phyloP scores from a whole-genome alignment of 805 yeast genomes.

The Metschnikowia kunwiensis region DNA sequence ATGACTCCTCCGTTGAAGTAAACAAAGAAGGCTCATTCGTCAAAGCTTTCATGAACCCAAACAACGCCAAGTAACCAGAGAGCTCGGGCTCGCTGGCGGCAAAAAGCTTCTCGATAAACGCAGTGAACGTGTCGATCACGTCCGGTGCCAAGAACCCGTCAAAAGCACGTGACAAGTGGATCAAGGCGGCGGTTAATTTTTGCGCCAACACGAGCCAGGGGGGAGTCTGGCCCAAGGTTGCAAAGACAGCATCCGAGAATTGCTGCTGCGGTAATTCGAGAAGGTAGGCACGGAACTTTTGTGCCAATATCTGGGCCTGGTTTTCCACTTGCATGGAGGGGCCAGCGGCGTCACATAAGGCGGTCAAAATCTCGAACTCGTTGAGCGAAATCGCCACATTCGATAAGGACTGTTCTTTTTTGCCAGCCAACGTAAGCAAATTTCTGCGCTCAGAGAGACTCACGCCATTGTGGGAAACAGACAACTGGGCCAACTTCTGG shows the following conservation, averaged over 20 bases:
- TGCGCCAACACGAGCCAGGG: conserved; percentile 39
- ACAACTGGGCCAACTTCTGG: conserved; percentile 33
- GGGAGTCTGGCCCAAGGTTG: conserved; percentile 23
- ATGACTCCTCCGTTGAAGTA: conserved; percentile 20
- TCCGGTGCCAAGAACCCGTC: conserved; percentile 21
- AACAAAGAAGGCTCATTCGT: conserved; percentile 27
- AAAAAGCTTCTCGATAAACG: conserved; percentile 29
- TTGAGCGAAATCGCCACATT: conserved; percentile 44
- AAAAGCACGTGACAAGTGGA: conserved; percentile 28
- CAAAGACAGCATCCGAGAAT: conserved; percentile 38
- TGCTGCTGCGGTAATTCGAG: conserved; percentile 43
- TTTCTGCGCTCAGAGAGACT: neutral
- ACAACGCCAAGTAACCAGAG: conserved; percentile 34
- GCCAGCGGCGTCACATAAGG: conserved; percentile 41
- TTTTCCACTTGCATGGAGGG: conserved; percentile 25
- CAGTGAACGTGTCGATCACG: conserved; percentile 27
- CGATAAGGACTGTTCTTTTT: neutral
- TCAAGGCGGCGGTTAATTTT: conserved; percentile 33
- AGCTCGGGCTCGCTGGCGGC: conserved; percentile 19
- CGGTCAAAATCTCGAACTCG: conserved; percentile 55
- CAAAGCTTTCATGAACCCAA: conserved; percentile 36
- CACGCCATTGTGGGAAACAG: conserved; percentile 14
- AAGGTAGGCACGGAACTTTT: conserved; percentile 46
- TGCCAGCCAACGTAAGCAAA: neutral
- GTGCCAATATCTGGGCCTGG: conserved; percentile 43